Evolutionary conservation across 805 yeast species (phyloP), one percentile per base, ranked within the genome.

Genomic region (Zygosaccharomyces siamensis): DNA sequence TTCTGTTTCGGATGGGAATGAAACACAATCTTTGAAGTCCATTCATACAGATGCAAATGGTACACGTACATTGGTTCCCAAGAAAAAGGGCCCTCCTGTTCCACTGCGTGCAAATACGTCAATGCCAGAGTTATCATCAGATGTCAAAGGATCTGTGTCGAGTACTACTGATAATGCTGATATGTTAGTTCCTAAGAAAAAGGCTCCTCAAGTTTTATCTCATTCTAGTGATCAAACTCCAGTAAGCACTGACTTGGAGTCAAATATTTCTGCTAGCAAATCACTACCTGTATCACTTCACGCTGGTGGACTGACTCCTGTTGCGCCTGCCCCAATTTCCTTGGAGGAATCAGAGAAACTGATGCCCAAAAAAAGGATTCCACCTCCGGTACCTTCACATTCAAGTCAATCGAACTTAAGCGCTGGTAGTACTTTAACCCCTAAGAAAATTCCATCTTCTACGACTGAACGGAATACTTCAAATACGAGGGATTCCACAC

Each of bases 281-380:
- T 14, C 7, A 7, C 21, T 21, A 10, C 37, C 21, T 7, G 21
- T 10, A 7, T 5, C 37, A 10, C 20, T 33, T 21, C 16, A 14
- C 8, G 10, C 37, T 4, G 16, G 21, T 33, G 37, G 16, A 33
- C 20, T 55, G 3, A 43, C 55, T 7, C 52, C 55, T 3, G 47
- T 55, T 21, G 60, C 66, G 7, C 51, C 52, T 11, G 51, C 56
- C 4, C 51, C 57, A 4, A 43, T 44, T 16, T n/a, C 41, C 7
- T 26, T 23, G 8, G 27, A 23, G 6, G 41, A 12, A n/a, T 38
- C 41, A 5, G 41, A 23, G 26, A 28, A 5, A n/a, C 10, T 21
- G 21, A 21, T n/a, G 11, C 27, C 41, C 5, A 26, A 38, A 12
- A 33, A 33, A 33, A 33, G 37, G 21, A 14, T 33, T 5, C 37